A percentile compares a stretch with the other conserved stretches of the same genome.
These are phyloP conservation scores for Phoma sp. DNA, from an alignment of 2,329 filamentous ascomycete species.

Conservation along the genomic window DNA sequence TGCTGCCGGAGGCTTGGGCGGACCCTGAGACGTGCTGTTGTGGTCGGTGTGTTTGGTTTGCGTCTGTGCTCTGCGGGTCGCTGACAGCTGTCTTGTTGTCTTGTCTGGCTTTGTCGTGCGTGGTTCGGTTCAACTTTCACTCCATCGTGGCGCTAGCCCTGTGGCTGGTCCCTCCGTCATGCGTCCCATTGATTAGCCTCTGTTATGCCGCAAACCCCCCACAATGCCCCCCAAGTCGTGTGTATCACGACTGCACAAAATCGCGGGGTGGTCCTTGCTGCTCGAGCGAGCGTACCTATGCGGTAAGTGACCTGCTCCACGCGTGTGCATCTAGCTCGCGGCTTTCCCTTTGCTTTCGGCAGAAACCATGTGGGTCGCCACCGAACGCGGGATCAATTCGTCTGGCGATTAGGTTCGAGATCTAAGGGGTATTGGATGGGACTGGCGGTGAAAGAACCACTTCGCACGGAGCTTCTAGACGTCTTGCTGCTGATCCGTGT, in stretches of 20 bases:
- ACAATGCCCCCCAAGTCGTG: constrained; percentile 7
- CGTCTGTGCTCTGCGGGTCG: neutral
- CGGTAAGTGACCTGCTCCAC: constrained; percentile 18
- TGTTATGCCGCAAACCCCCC: constrained; percentile 2
- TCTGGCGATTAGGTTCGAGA: constrained; percentile 17
- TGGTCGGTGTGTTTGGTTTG: constrained; percentile 10
- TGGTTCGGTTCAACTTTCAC: constrained; percentile 8
- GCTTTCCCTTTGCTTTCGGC: constrained; percentile 8
- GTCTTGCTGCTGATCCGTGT: neutral
- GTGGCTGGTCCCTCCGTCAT: constrained; percentile 1
- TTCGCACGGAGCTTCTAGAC: constrained; percentile 1
- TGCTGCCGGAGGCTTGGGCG: constrained; percentile 3
- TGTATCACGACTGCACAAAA: constrained; percentile 27
- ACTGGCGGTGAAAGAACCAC: constrained; percentile 12
- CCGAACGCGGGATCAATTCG: constrained; percentile 8
- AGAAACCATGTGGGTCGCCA: constrained; percentile 13
- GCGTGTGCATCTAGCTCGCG: constrained; percentile 10
- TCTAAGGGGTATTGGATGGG: constrained; percentile 8
- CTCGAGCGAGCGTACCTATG: constrained; percentile 11
- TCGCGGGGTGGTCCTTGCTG: constrained; percentile 20
- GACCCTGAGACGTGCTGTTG: constrained; percentile 12
- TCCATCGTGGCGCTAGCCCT: constrained; percentile 4
- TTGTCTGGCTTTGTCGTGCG: constrained; percentile 3
- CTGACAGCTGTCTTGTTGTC: constrained; percentile 21
- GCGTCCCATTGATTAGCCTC: constrained; percentile 9